Base-by-base conservation (phyloP, 2,329 filamentous ascomycete species). In the Paraphaeosphaeria sporulosa region DNA sequence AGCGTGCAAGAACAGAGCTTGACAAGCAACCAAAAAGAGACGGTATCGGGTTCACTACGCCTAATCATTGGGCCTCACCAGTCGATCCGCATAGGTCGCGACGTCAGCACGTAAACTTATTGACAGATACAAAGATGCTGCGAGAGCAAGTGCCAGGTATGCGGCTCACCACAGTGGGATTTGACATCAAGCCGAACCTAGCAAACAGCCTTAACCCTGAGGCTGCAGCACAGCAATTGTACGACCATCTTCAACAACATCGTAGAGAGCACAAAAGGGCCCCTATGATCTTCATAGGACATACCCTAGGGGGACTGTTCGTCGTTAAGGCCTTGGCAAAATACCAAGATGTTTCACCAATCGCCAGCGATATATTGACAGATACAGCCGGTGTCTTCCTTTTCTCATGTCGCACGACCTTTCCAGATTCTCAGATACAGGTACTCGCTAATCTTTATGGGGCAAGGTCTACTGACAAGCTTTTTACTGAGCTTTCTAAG, bases 231-330 rank as follows among this genome's bases (percentile, higher is more conserved):
- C 30, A 48, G 21, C 58, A 61, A 44, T 43, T 61, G 4, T 21
- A 53, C 36, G 34, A 57, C n/a, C 44, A 54, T 43, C 38, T 61
- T 34, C 48, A 57, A 34, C 21, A 56, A 10, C 46, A 56, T 21
- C 56, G 57, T 4, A 27, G n/a, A n/a, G 40, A 54, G 15, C 40
- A 47, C 5, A 17, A 2, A 10, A 38, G 38, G 13, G 30, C 30
- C 19, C 60, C 60, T n/a, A 62, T 57, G 36, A 48, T 62, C n/a
- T 56, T 59, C 12, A 1, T 59, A 17, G 59, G 59, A 19, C 59
- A 61, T 55, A 40, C 44, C 8, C 40, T 55, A 19, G 55, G 55
- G 34, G 36, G 47, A 1, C 7, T 55, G 2, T 44, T 61, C 27
- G 55, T 58, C n/a, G 47, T 61, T 19, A 43, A 55, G 32, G 23